A percentile compares a stretch with the other conserved stretches of the same genome.
phyloP scores from a whole-genome alignment of 75 land plant genomes.

The Selaginella moellendorffii region DNA sequence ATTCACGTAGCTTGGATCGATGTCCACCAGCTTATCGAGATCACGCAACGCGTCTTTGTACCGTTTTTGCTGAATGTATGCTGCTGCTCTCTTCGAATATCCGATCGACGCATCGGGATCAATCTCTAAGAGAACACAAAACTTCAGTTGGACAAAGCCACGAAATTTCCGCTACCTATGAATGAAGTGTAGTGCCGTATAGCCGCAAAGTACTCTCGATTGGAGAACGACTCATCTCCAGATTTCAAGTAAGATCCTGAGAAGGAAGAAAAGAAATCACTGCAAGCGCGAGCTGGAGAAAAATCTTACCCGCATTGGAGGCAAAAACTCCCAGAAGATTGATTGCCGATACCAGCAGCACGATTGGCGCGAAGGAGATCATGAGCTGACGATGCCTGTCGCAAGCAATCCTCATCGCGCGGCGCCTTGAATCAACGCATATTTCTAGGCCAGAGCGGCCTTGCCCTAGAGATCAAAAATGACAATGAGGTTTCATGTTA shows the following conservation, averaged over 20 bases:
- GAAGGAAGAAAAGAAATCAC: neutral
- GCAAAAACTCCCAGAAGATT: neutral
- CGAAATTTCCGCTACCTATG: conserved; percentile 14
- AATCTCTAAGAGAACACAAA: conserved; percentile 22
- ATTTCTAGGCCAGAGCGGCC: too few relatives aligned
- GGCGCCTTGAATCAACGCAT: too few relatives aligned
- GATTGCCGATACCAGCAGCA: neutral
- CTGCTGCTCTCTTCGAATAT: conserved; percentile 36
- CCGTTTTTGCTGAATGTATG: conserved; percentile 30
- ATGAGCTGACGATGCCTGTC: neutral
- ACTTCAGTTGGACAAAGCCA: neutral
- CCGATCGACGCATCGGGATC: conserved; percentile 33
- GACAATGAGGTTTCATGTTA: neutral
- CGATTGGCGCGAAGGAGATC: neutral
- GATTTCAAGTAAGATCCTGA: conserved; percentile 31
- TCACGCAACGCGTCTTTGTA: conserved; percentile 62
- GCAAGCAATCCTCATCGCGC: too few relatives aligned
- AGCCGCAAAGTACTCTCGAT: conserved; percentile 26
- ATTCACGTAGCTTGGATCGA: conserved; percentile 68
- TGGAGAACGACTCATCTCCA: conserved; percentile 30
- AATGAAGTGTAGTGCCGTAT: conserved; percentile 26
- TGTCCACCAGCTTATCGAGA: conserved; percentile 54
- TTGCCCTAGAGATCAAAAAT: too few relatives aligned
- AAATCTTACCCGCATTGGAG: neutral
- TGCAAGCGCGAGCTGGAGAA: neutral